A percentile compares a stretch with the other conserved stretches of the same genome.
These are phyloP conservation scores for Kwoniella dejecticola DNA, from an alignment of 768 basidiomycete species.

Conservation along the genomic window DNA sequence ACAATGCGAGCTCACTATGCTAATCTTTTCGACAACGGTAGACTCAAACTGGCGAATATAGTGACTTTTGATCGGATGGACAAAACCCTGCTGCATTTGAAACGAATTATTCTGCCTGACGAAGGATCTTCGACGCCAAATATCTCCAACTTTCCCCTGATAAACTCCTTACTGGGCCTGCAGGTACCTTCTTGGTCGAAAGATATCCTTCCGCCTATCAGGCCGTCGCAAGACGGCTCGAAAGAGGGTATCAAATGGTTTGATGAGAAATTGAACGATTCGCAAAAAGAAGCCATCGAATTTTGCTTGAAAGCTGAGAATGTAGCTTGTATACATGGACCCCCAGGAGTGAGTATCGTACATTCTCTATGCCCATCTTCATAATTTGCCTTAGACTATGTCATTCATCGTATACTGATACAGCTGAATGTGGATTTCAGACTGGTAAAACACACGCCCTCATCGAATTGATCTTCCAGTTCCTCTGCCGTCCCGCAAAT, in stretches of 20 bases:
- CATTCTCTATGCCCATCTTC: too few relatives aligned
- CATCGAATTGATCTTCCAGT: constrained; percentile 86
- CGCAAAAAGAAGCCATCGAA: constrained; percentile 78
- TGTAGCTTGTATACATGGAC: constrained; percentile 92
- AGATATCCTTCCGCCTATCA: constrained; percentile 56
- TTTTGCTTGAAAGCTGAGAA: constrained; percentile 80
- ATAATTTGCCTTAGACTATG: too few relatives aligned
- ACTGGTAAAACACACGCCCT: constrained; percentile 96
- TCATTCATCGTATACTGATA: too few relatives aligned
- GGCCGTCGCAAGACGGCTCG: constrained; percentile 32
- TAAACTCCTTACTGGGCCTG: constrained; percentile 74
- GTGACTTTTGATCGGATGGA: constrained; percentile 94
- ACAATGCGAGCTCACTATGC: too few relatives aligned
- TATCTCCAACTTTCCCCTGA: constrained; percentile 60
- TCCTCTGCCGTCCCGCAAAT: constrained; percentile 31
- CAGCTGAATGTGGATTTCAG: constrained; percentile 53
- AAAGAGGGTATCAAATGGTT: constrained; percentile 63
- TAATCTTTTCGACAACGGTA: constrained; percentile 25
- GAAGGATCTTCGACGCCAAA: constrained; percentile 25
- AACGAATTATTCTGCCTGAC: constrained; percentile 57
- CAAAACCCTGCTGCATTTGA: constrained; percentile 70
- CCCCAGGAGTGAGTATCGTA: constrained; percentile 69
- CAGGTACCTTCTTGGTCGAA: constrained; percentile 35
- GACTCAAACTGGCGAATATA: constrained; percentile 84
- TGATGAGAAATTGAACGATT: constrained; percentile 73